Evolutionary conservation across 768 basidiomycete genomes (phyloP).

Genomic region (Suillus sp.): DNA sequence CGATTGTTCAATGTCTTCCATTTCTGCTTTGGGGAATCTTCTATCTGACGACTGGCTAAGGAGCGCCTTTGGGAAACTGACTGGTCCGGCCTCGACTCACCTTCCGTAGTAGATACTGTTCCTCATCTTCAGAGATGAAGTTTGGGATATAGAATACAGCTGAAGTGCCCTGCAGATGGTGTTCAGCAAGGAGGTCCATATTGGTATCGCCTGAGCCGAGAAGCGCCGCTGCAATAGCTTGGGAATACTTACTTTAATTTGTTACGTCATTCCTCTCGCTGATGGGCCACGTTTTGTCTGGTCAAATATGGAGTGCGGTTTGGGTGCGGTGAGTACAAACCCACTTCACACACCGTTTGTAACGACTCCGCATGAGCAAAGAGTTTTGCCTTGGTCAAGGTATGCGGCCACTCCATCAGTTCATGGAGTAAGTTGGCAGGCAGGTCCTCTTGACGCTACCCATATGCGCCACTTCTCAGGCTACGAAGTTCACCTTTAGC

Average conservation of each 20-base stretch:
- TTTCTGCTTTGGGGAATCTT: slow-evolving; percentile 73
- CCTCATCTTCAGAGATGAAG: slow-evolving; percentile 77
- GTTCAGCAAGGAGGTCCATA: slow-evolving; percentile 8
- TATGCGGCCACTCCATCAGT: background rate
- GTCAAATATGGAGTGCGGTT: background rate
- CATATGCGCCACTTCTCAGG: background rate
- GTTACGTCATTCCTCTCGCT: slow-evolving; percentile 1
- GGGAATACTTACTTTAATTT: background rate
- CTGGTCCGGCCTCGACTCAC: slow-evolving; percentile 37
- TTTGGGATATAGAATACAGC: slow-evolving; percentile 73
- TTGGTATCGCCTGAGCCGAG: background rate
- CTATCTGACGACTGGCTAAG: slow-evolving; percentile 52
- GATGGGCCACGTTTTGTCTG: background rate
- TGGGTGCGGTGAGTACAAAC: background rate
- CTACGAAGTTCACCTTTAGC: background rate
- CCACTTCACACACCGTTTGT: background rate
- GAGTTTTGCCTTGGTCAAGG: background rate
- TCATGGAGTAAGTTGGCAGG: too few relatives aligned
- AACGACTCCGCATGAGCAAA: background rate
- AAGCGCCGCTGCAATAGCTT: background rate
- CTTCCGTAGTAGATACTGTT: slow-evolving; percentile 76
- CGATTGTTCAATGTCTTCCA: slow-evolving; percentile 80
- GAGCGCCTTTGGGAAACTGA: slow-evolving; percentile 9
- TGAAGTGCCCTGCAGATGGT: slow-evolving; percentile 39
- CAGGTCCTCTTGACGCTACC: too few relatives aligned